Base-by-base conservation (phyloP, 2,329 filamentous ascomycete species). In the Raffaelea deltoideospora region DNA sequence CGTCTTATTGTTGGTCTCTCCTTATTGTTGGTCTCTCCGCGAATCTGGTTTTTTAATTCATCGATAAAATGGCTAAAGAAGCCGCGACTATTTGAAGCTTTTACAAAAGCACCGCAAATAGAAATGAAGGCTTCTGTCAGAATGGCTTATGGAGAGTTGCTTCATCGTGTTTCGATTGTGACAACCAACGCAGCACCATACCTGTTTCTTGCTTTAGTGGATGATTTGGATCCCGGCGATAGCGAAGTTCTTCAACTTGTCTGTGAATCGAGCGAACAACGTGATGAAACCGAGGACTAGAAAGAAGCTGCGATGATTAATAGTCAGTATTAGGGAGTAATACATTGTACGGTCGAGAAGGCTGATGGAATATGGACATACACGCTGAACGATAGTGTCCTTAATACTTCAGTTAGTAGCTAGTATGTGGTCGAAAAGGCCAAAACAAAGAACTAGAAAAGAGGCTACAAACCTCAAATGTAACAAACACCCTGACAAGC, bases 181-280 rank as follows among this genome's bases (percentile, higher is more conserved):
- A n/a, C 9, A 9, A 31, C 7, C 24, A 5, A 8, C 4, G n/a
- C 10, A 6, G 7, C 17, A 14, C 8, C 50, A 5, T 52, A 65
- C 63, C 59, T 23, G 67, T 69, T 3, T 68, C 68, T 46, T 72
- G 65, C 0, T 59, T 57, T 10, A 72, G 42, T 7, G 67, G 67
- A 35, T 69, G 64, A 43, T 61, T 54, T 0, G 67, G 66, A 37
- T 67, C 56, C 19, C 64, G 59, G 10, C 68, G 68, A 42, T 71
- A 43, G 31, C 59, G 57, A 15, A 53, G 49, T 41, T 71, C 65
- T 45, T 72, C 52, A 27, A 72, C 58, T 4, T 50, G 55, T 13
- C 59, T 58, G 40, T 72, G 67, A 24, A 72, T 64, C n/a, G 60
- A 57, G 8, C 63, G 63, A 28, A 72, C 68, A 4, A 58, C 59